Base-by-base conservation (phyloP, 306 rosid species). In the Aeschynomene evenia region DNA sequence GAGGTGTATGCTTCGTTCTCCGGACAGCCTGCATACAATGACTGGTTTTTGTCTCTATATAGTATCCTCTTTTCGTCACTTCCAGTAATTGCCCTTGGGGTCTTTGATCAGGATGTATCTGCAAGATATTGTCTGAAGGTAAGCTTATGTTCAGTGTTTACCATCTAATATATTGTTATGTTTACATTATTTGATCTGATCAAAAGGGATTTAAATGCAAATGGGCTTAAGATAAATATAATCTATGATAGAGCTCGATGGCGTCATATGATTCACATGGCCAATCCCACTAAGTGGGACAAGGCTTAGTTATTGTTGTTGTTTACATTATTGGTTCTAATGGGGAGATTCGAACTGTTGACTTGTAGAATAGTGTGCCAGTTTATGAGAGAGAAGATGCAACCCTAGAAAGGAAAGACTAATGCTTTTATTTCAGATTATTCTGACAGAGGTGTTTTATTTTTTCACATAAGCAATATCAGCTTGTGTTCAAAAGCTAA, bases 41-140 rank as follows among this genome's bases (percentile, higher is more conserved):
- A 92, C 64, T 92, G 98, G 98, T 90, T 85, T 74, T 72, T 92
- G 79, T 86, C 98, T 5, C 84, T 90, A 63, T 92, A 85, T 67
- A 90, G 90, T 21, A 84, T 92, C 45, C 75, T 86, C 83, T 90
- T 92, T 85, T 83, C 98, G 6, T 83, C 96, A 9, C 81, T 92
- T 75, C 96, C 98, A 1, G 98, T 85, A 63, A 72, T 92, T 26
- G 93, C 96, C 33, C 78, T 92, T 76, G 98, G 98, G 49, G 86
- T 92, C 55, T 76, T 90, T 66, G 98, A 90, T 70, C 96, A 92
- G 83, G 98, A 92, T 71, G 93, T 92, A n/a, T 92, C 96, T 51
- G 83, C 98, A 5, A 76, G 86, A 52, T 82, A 81, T 39, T 91
- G 95, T 72, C 83, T 81, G 45, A 83, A 84, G 95, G 97, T 91